phyloP scores from a whole-genome alignment of 2,329 filamentous ascomycete genomes.

The Aspergillus awamori region DNA sequence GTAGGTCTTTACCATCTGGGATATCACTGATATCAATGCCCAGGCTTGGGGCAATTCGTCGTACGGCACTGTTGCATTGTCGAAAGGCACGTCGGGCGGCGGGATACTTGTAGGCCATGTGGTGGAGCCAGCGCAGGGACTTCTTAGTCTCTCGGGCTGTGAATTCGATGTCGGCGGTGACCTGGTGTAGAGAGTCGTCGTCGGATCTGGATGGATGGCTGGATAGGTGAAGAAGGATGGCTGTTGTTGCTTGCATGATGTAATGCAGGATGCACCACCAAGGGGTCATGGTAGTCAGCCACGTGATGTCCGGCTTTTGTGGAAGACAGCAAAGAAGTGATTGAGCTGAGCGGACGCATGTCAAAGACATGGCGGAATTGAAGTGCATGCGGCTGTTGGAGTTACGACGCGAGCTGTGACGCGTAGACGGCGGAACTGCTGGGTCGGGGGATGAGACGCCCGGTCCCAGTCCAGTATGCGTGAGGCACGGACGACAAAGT shows the following conservation, averaged over 20 bases:
- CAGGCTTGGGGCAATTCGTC: constrained; percentile 35
- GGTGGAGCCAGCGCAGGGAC: constrained; percentile 42
- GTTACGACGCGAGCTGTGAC: background rate
- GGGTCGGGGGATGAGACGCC: background rate
- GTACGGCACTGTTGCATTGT: constrained; percentile 37
- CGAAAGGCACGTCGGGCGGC: constrained; percentile 41
- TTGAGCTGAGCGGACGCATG: constrained; percentile 44
- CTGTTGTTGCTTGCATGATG: constrained; percentile 47
- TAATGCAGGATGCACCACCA: constrained; percentile 50
- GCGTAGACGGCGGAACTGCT: background rate
- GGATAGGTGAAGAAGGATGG: constrained; percentile 44
- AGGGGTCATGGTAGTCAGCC: constrained; percentile 39
- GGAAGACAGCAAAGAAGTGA: constrained; percentile 43
- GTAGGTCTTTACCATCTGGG: constrained; percentile 22
- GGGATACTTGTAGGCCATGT: constrained; percentile 33
- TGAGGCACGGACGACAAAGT: constrained; percentile 47
- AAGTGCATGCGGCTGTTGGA: constrained; percentile 10
- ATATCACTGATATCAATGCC: constrained; percentile 35
- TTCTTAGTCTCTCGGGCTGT: constrained; percentile 39
- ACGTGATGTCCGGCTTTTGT: constrained; percentile 35
- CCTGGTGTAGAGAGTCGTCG: constrained; percentile 21
- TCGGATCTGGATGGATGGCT: constrained; percentile 16
- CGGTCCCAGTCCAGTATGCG: constrained; percentile 31
- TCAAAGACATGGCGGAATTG: constrained; percentile 31
- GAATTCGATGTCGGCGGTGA: constrained; percentile 22